These are phyloP conservation scores for Atalantia buxifolia DNA, from an alignment of 345 rosid genomes.

Conservation along the genomic window DNA sequence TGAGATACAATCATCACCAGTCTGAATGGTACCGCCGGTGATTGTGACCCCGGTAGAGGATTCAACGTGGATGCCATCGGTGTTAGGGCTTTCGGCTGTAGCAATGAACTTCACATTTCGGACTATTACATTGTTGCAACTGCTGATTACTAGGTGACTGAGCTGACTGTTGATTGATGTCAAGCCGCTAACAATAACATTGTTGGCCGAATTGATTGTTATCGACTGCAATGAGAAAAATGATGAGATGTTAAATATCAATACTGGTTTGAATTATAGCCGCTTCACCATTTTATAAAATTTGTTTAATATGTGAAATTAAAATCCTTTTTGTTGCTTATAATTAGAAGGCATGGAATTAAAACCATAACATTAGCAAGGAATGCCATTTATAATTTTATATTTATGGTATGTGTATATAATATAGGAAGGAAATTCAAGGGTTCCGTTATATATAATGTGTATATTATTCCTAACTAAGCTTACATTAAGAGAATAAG, in stretches of 20 bases:
- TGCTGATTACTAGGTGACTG: constrained; percentile 29
- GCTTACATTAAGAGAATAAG: too few species aligned
- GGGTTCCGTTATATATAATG: too few species aligned
- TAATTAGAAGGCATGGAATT: too few species aligned
- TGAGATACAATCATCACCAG: constrained; percentile 53
- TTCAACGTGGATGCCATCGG: constrained; percentile 48
- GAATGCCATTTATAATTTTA: too few species aligned
- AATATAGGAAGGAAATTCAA: too few species aligned
- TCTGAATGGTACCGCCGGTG: constrained; percentile 21
- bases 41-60: constrained; percentile 30
- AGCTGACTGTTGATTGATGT: constrained; percentile 37
- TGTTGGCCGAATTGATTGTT: constrained; percentile 31
- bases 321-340: too few species aligned
- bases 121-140: constrained; percentile 23
- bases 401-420: too few species aligned
- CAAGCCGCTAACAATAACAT: constrained; percentile 30
- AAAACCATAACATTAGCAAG: too few species aligned
- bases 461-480: too few species aligned
- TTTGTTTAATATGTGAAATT: too few species aligned
- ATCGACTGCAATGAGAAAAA: constrained; percentile 34
- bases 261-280: too few species aligned
- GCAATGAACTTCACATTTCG: constrained; percentile 26
- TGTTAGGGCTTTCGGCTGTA: constrained; percentile 45
- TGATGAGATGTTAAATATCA: not conserved
- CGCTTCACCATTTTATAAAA: too few species aligned